Evolutionary conservation across 2,329 filamentous ascomycete genomes (phyloP).

Genomic region (Arthrobotrys musiformis): DNA sequence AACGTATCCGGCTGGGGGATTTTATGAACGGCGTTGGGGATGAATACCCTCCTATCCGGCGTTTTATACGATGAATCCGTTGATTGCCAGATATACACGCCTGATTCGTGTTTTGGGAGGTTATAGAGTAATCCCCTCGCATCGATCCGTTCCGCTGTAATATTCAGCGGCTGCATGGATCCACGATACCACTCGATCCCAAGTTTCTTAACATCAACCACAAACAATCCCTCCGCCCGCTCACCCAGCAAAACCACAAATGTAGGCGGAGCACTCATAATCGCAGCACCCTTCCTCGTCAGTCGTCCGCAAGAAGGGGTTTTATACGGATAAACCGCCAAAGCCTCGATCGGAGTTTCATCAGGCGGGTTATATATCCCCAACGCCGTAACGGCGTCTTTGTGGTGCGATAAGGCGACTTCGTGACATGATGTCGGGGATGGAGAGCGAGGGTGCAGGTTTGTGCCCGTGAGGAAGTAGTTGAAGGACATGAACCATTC

Average conservation of each 20-base stretch:
- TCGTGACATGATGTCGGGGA: background rate
- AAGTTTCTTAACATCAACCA: constrained; percentile 3
- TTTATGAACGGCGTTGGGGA: background rate
- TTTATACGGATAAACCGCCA: background rate
- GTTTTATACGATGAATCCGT: background rate
- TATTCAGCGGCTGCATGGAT: background rate
- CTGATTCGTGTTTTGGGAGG: background rate
- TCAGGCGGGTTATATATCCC: constrained; percentile 5
- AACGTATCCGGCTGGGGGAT: background rate
- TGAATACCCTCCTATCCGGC: background rate
- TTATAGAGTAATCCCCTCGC: background rate
- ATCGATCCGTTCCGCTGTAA: background rate
- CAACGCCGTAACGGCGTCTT: background rate
- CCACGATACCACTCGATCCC: constrained; percentile 13
- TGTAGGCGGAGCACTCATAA: background rate
- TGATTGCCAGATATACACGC: constrained; percentile 14
- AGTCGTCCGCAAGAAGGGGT: background rate
- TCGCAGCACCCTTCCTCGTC: background rate
- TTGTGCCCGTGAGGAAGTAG: background rate
- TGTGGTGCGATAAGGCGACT: background rate
- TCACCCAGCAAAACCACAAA: background rate
- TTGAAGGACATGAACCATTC: constrained; percentile 31
- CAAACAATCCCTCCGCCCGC: background rate
- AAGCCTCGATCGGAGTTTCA: background rate
- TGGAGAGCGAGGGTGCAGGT: background rate